phyloP scores from a whole-genome alignment of 164 flowering plant genomes.

The Brasenia schreberi region DNA sequence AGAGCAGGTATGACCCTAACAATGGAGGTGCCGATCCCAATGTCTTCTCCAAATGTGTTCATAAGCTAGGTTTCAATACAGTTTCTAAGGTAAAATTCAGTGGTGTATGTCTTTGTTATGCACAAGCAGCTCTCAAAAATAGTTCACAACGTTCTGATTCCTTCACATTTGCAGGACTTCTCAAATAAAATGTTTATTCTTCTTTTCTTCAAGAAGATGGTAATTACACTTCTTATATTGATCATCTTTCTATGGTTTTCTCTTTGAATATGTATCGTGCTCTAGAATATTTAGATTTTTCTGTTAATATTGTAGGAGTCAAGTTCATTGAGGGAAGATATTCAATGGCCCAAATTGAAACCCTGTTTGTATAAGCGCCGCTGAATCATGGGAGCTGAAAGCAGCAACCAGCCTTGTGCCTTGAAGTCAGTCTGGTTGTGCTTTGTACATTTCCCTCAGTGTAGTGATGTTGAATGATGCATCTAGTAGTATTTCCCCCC shows the following conservation, averaged over 20 bases:
- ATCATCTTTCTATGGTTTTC: background rate
- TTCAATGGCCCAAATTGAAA: slow-evolving; percentile 82
- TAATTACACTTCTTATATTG: slow-evolving; percentile 1
- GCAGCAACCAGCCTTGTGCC: background rate
- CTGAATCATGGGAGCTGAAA: slow-evolving; percentile 13
- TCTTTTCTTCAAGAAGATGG: slow-evolving; percentile 73
- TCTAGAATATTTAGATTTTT: background rate
- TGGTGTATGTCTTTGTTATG: background rate
- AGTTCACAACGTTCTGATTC: background rate
- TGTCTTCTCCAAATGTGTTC: slow-evolving; percentile 46
- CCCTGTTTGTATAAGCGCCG: slow-evolving; percentile 91
- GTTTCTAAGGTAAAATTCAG: slow-evolving; percentile 27
- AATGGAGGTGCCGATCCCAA: slow-evolving; percentile 86
- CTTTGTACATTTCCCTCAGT: no score
- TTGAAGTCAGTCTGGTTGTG: no score
- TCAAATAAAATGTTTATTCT: slow-evolving; percentile 91
- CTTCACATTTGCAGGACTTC: slow-evolving; percentile 50
- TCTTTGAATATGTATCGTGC: background rate
- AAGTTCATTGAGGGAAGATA: slow-evolving; percentile 19
- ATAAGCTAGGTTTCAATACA: slow-evolving; percentile 59
- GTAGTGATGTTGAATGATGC: no score
- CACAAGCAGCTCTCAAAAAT: background rate
- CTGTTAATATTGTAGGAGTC: slow-evolving; percentile 23
- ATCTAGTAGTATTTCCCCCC: no score
- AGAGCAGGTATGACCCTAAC: slow-evolving; percentile 83